Evolutionary conservation across 495 filamentous ascomycete species (phyloP), one percentile per base, ranked within the genome.

Genomic region (Bacidia rubella): DNA sequence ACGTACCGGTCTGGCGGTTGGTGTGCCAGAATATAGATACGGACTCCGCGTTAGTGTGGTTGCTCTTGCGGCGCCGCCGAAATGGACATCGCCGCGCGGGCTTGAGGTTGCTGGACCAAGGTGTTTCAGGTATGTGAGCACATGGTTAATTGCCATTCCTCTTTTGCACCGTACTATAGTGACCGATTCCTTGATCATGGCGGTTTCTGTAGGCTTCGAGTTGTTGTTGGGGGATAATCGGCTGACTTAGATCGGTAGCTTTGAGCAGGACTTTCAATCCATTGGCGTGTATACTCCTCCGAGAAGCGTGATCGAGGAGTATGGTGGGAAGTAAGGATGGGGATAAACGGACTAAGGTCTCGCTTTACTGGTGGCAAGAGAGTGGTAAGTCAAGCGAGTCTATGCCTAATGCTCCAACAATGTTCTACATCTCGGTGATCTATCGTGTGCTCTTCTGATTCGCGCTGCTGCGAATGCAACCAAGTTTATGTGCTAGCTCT

Each of bases 1-100:
- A 7, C 72, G 74, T 51, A 79, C 74, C 26, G 79, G 79, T 24
- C 70, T 73, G 46, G 76, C 77, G 0, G 65, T 84, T 1, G 80
- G 79, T 4, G 75, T 77, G 4, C 72, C 77, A 0, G 80, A 84
- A 58, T 82, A 77, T 60, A 61, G 73, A 15, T 82, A 79, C 54
- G 80, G 80, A 0, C 58, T 80, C 41, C 63, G 74, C 44, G 78
- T 82, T 4, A 66, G 70, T 11, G 74, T 81, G 0, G 60, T 81
- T 11, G 77, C 72, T 2, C 74, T 83, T 49, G 68, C 74, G 1
- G 74, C 73, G 2, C 79, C 76, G 22, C 71, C 74, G 2, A 50
- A 50, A 3, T 50, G 47, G 47, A 50, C 47, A 12, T 50, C 47
- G 5, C 24, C 25, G 25, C 47, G 11, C 7, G 47, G 47, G n/a